Evolutionary conservation across 2,329 filamentous ascomycete species (phyloP), one percentile per base, ranked within the genome.

Genomic region (Colletotrichum orbiculare): DNA sequence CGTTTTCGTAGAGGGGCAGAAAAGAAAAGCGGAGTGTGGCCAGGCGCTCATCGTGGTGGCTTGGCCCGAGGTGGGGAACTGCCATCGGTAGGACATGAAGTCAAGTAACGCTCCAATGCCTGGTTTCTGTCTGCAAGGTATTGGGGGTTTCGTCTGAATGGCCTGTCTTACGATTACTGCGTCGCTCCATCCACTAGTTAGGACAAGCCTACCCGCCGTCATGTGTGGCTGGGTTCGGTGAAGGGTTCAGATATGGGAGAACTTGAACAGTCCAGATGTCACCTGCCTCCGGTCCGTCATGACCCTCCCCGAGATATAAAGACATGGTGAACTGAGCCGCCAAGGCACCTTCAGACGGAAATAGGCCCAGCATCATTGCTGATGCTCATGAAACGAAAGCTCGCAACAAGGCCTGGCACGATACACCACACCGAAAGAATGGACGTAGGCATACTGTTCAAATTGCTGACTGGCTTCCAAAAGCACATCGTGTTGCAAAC

Each of bases 161-260:
- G 10, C 3, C 11, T 42, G 37, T 42, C 47, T 50, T n/a, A n/a
- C n/a, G n/a, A n/a, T n/a, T n/a, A 42, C n/a, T 39, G 15, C 9
- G 34, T 12, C 17, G 49, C 12, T n/a, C 17, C 13, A 15, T 42
- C 8, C 41, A 3, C 37, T 15, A 17, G 8, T 42, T n/a, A 11
- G 45, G 45, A 12, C 54, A 17, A 10, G 11, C 17, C 25, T 17
- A 8, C 34, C 34, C 15, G 11, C 5, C 11, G 9, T 53, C 12
- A 9, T 47, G 41, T 42, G 37, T 59, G n/a, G 48, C 54, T 41
- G 37, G 35, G 37, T 53, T 39, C 37, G 50, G 45, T 47, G 50
- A 52, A 25, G 25, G 25, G 25, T 4, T 25, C 25, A 4, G 25
- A 25, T 25, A 4, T 25, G 25, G 25, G 25, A 25, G 25, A 25